Evolutionary conservation across 768 basidiomycete species (phyloP).

Genomic region (Panaeolus cyanescens): DNA sequence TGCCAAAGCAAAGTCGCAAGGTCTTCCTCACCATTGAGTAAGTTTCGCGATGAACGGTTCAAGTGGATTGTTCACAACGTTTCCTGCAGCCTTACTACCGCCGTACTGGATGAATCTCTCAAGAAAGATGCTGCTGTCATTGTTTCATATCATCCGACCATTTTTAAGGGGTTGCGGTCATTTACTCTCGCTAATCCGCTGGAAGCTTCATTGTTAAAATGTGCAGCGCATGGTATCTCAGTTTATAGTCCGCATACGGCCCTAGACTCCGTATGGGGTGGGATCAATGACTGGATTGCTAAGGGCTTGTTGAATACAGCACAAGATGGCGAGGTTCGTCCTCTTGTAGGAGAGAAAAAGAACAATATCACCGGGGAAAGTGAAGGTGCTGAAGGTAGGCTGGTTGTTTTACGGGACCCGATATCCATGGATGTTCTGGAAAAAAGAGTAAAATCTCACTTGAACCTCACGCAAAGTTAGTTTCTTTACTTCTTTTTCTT

Average conservation of each 20-base stretch:
- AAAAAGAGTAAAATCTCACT: constrained; percentile 66
- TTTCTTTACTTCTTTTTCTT: constrained; percentile 20
- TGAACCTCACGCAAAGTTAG: constrained; percentile 43
- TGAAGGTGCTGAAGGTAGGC: constrained; percentile 68
- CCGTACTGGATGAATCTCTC: constrained; percentile 72
- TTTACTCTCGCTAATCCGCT: constrained; percentile 79
- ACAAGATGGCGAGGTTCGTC: constrained; percentile 34
- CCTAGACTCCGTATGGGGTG: constrained; percentile 80
- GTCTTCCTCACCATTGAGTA: constrained; percentile 77
- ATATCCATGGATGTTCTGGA: constrained; percentile 63
- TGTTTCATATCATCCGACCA: constrained; percentile 83
- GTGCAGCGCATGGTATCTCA: constrained; percentile 81
- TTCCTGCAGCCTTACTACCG: constrained; percentile 63
- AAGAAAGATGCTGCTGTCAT: constrained; percentile 63
- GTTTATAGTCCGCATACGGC: constrained; percentile 90
- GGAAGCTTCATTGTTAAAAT: constrained; percentile 77
- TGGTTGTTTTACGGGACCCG: constrained; percentile 62
- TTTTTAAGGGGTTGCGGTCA: constrained; percentile 75
- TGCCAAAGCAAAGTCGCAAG: constrained; percentile 44
- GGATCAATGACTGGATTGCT: constrained; percentile 91
- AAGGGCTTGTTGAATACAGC: constrained; percentile 44
- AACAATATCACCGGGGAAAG: constrained; percentile 32
- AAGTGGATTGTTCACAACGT: constrained; percentile 15
- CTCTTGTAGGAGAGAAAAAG: constrained; percentile 43
- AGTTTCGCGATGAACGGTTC: constrained; percentile 18